Percentiles rank a stretch among this genome's conserved stretches.
These are phyloP conservation scores for Aspergillus fumigatiaffinis DNA, from an alignment of 2,329 filamentous ascomycete genomes.

Conservation along the genomic window DNA sequence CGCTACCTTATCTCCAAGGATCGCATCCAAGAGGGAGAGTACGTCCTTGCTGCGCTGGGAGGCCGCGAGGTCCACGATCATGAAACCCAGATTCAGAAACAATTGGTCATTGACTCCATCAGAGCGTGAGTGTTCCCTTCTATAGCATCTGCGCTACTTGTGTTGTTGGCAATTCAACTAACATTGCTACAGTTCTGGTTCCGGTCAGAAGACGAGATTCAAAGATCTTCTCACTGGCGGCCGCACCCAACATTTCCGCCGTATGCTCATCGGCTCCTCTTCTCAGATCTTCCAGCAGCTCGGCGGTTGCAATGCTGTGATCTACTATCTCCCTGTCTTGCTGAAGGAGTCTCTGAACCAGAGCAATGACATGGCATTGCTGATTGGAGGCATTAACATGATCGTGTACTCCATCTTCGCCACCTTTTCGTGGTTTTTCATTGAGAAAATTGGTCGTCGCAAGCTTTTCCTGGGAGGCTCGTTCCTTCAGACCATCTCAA, in stretches of 20 bases:
- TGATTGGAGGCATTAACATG: slow-evolving; percentile 53
- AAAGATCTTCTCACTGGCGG: slow-evolving; percentile 36
- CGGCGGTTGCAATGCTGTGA: slow-evolving; percentile 49
- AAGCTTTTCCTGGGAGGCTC: slow-evolving; percentile 41
- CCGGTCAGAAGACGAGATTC: slow-evolving; percentile 46
- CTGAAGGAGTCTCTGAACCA: slow-evolving; percentile 45
- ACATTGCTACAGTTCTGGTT: slow-evolving; percentile 51
- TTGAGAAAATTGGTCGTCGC: slow-evolving; percentile 47
- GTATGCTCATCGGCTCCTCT: slow-evolving; percentile 39
- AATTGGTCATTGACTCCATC: slow-evolving; percentile 67
- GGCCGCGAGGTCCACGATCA: slow-evolving; percentile 49
- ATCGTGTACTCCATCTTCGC: slow-evolving; percentile 43
- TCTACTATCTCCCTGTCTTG: slow-evolving; percentile 48
- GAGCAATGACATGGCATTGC: slow-evolving; percentile 41
- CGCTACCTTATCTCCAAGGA: slow-evolving; percentile 45
- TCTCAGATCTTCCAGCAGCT: slow-evolving; percentile 47
- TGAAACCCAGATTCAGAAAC: slow-evolving; percentile 57
- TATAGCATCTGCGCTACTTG: not conserved
- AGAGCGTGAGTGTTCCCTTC: slow-evolving; percentile 49
- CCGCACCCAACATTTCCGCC: slow-evolving; percentile 38
- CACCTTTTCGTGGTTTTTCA: slow-evolving; percentile 47
- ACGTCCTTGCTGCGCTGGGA: slow-evolving; percentile 50
- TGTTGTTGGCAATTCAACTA: slow-evolving; percentile 36
- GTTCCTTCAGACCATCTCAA: slow-evolving; percentile 36
- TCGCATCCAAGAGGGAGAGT: slow-evolving; percentile 45